A percentile compares a stretch with the other conserved stretches of the same genome.
phyloP scores from a whole-genome alignment of 116 monocot genomes.

The Iris pallida region DNA sequence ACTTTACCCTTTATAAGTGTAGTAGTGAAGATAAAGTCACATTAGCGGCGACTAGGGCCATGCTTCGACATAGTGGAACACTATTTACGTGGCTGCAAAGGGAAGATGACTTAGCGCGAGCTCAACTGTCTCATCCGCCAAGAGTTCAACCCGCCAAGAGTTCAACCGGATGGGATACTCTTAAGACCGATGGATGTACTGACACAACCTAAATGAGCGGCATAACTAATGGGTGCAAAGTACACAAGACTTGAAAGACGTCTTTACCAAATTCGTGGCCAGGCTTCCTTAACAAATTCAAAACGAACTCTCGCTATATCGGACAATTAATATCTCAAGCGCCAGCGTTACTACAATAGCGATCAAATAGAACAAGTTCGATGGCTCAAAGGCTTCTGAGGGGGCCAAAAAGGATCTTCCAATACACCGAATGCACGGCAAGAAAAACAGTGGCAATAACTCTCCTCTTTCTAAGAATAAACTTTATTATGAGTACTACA shows the following conservation, averaged over 20 bases:
- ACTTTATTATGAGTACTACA: not conserved
- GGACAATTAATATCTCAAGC: not conserved
- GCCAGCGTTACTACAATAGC: not conserved
- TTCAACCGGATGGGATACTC: not conserved
- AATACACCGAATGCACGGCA: not conserved
- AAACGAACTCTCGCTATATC: too few relatives aligned
- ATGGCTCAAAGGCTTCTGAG: not conserved
- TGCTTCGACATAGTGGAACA: not conserved
- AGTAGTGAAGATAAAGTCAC: not conserved
- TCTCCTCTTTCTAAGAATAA: too few relatives aligned
- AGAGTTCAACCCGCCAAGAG: not conserved
- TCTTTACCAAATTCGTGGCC: not conserved
- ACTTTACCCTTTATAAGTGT: too few relatives aligned
- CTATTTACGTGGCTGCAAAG: not conserved
- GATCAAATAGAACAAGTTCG: not conserved
- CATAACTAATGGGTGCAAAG: not conserved
- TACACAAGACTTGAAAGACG: not conserved
- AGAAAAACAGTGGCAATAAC: too few relatives aligned
- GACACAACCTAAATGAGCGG: not conserved
- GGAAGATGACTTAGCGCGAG: not conserved
- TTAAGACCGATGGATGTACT: not conserved
- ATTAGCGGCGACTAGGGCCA: not conserved
- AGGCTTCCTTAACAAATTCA: too few relatives aligned
- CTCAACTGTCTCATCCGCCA: not conserved
- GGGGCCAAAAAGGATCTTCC: not conserved